Conservation (phyloP, 345 rosid genomes). For the Melaleuca alternifolia region DNA sequence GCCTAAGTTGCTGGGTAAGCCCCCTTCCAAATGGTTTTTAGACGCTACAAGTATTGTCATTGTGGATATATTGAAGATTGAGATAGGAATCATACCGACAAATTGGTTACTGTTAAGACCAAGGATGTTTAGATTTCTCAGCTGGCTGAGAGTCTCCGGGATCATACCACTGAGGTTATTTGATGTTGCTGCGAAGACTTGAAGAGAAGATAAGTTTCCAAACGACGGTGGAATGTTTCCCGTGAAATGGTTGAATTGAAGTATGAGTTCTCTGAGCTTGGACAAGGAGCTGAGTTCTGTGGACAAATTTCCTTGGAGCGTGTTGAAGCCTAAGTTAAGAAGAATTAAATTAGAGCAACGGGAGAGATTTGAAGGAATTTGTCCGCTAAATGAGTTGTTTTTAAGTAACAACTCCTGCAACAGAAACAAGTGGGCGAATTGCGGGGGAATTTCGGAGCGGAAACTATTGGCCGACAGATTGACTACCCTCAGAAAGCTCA, state of each 20-base stretch:
- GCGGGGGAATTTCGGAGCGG: background rate
- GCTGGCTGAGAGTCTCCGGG: background rate
- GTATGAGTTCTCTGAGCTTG: background rate
- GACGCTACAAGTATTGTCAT: background rate
- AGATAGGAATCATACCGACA: constrained; percentile 5
- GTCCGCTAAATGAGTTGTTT: constrained; percentile 9
- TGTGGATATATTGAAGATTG: constrained; percentile 2
- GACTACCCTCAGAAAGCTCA: background rate
- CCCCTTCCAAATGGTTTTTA: background rate
- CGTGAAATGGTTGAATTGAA: background rate
- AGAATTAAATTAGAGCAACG: background rate
- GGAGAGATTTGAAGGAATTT: constrained; percentile 5
- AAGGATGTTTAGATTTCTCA: background rate
- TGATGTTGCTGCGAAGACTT: fast-evolving
- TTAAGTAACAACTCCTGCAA: background rate
- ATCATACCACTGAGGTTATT: background rate
- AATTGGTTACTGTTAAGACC: background rate
- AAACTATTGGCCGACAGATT: constrained; percentile 2
- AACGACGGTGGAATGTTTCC: constrained; percentile 1
- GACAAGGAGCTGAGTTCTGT: background rate
- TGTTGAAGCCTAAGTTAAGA: background rate
- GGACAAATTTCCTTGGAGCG: constrained; percentile 1
- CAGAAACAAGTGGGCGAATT: constrained; percentile 1
- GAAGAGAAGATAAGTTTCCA: constrained; percentile 6
- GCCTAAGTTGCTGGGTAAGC: constrained; percentile 5